Evolutionary conservation across 1,284 basidiomycete species (phyloP).

Genomic region (Rhodotorula mucilaginosa): DNA sequence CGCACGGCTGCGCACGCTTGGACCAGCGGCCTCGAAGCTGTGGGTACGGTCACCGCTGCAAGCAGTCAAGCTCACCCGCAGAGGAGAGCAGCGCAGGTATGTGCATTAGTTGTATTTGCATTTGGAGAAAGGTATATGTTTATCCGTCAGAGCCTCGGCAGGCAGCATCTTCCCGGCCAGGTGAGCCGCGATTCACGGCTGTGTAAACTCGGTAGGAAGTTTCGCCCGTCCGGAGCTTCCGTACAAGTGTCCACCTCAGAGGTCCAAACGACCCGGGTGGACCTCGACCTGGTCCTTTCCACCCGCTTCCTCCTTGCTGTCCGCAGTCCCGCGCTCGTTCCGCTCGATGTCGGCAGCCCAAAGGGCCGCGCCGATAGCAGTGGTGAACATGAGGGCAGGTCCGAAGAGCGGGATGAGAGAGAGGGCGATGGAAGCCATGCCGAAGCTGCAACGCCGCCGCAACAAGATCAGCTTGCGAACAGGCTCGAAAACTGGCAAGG

Average conservation of each 20-base stretch:
- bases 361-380: slow-evolving; percentile 65
- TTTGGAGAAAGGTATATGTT: no score
- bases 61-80: no score
- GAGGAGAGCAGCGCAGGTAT: no score
- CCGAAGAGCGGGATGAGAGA: slow-evolving; percentile 63
- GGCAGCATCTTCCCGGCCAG: no score
- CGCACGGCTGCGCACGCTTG: neutral
- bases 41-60: no score
- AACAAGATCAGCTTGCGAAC: neutral
- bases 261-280: neutral
- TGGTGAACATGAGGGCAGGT: slow-evolving; percentile 57
- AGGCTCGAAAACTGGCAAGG: slow-evolving; percentile 36
- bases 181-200: no score
- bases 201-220: no score
- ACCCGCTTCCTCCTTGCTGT: neutral
- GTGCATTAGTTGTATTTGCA: no score
- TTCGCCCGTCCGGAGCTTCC: no score
- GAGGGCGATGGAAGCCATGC: slow-evolving; percentile 60
- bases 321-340: slow-evolving; percentile 3
- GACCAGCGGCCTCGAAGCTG: no score
- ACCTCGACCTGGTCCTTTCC: slow-evolving; percentile 8
- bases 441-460: slow-evolving; percentile 43
- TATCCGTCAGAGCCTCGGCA: no score
- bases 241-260: neutral
- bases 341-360: slow-evolving; percentile 67